A percentile compares a stretch with the other conserved stretches of the same genome.
Evolutionary conservation across 75 land plant species (phyloP).

Genomic region (Selaginella tamariscina): DNA sequence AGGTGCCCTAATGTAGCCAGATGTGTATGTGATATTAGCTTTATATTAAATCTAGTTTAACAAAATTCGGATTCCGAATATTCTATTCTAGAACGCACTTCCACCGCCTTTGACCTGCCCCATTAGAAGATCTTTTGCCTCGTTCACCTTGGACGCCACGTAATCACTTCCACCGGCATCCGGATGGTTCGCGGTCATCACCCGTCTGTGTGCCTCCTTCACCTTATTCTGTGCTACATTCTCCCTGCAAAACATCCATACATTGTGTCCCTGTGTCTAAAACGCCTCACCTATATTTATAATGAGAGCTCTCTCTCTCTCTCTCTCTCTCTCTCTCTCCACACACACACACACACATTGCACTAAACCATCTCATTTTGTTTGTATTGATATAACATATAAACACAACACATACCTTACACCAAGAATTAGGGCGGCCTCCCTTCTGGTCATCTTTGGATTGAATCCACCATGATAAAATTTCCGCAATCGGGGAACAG

Average conservation of each 20-base stretch:
- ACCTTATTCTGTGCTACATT: conserved; percentile 45
- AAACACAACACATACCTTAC: conserved; percentile 32
- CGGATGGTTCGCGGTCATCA: conserved; percentile 86
- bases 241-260: conserved; percentile 37
- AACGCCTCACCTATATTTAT: too few relatives aligned
- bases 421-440: conserved; percentile 80
- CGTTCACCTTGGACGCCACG: conserved; percentile 51
- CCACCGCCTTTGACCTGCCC: conserved; percentile 44
- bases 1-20: too few relatives aligned
- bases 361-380: too few relatives aligned
- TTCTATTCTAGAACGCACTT: conserved; percentile 29
- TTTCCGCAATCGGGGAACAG: conserved; percentile 37
- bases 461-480: conserved; percentile 81
- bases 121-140: conserved; percentile 68
- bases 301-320: too few relatives aligned
- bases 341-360: too few relatives aligned
- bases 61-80: too few relatives aligned
- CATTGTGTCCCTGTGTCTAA: too few relatives aligned
- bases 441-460: conserved; percentile 55
- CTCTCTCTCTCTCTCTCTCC: too few relatives aligned
- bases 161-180: conserved; percentile 86
- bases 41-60: too few relatives aligned
- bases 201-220: conserved; percentile 71
- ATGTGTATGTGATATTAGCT: too few relatives aligned
- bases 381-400: neutral